Percentiles rank a stretch among this genome's conserved stretches.
phyloP scores from a whole-genome alignment of 2,329 filamentous ascomycete genomes.

The Hypomyces perniciosus region DNA sequence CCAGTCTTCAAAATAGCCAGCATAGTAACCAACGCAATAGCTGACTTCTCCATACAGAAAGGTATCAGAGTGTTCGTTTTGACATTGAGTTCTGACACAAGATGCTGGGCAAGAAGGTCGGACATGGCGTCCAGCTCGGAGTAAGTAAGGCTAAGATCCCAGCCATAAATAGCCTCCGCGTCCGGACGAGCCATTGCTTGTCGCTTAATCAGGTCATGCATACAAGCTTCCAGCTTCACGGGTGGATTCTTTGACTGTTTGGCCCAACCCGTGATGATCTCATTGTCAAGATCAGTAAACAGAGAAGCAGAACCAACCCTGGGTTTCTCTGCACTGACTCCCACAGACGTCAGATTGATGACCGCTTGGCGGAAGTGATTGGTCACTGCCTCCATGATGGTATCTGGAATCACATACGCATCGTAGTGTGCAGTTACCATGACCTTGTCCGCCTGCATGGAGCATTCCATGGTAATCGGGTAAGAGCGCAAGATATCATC shows the following conservation, averaged over 20 bases:
- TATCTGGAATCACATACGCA: neutral
- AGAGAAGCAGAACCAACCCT: neutral
- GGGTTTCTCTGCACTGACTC: neutral
- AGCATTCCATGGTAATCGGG: slow-evolving; percentile 4
- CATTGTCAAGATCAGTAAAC: too few relatives aligned
- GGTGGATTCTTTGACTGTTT: neutral
- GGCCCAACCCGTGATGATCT: neutral
- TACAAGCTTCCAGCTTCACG: too few relatives aligned
- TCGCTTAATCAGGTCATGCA: too few relatives aligned
- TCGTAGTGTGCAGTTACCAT: neutral
- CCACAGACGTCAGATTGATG: neutral
- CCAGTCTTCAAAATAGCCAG: slow-evolving; percentile 13
- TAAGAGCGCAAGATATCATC: neutral
- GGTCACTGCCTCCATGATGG: too few relatives aligned
- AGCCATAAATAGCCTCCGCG: neutral
- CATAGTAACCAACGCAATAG: slow-evolving; percentile 12
- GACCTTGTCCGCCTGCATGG: neutral
- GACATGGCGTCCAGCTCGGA: neutral
- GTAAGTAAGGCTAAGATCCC: neutral
- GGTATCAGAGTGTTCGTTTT: slow-evolving; percentile 15
- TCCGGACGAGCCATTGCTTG: neutral
- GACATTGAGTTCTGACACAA: slow-evolving; percentile 10
- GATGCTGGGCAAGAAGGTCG: neutral
- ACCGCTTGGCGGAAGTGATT: neutral
- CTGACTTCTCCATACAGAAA: slow-evolving; percentile 14